Conservation (phyloP, 1,139 yeast species). For the Lodderomyces metapsilosis region DNA sequence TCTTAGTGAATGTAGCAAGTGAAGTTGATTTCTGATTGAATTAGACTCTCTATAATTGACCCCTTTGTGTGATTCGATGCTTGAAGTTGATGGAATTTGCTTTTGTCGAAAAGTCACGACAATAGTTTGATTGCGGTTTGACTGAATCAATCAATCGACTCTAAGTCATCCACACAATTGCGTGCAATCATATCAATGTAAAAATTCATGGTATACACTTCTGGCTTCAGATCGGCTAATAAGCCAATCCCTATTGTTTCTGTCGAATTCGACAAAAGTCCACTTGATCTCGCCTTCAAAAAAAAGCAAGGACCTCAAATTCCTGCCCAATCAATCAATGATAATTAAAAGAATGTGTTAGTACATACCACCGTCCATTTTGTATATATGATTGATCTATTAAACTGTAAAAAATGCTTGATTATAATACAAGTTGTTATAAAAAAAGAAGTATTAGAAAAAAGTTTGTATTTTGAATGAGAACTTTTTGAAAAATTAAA, state of each 20-base stretch:
- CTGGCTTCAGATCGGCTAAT: no score
- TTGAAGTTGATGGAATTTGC: no score
- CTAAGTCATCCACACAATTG: not conserved
- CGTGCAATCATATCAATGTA: not conserved
- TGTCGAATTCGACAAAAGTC: no score
- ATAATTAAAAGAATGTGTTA: conserved; percentile 6
- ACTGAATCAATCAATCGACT: not conserved
- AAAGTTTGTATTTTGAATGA: no score
- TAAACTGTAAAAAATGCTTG: conserved; percentile 2
- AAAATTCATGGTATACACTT: not conserved
- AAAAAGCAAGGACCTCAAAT: not conserved
- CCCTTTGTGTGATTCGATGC: no score
- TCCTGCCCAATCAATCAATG: conserved; percentile 12
- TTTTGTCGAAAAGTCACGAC: not conserved
- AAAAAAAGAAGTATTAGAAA: conserved; percentile 5
- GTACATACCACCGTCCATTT: conserved; percentile 53
- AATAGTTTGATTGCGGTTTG: not conserved
- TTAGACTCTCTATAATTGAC: not conserved
- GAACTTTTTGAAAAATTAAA: conserved; percentile 3
- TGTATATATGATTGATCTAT: conserved; percentile 6
- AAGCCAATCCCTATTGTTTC: no score
- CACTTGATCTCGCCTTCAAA: no score
- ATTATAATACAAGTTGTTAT: conserved; percentile 2
- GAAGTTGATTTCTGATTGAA: no score
- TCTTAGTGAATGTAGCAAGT: no score